Base-by-base conservation (phyloP, 495 filamentous ascomycete genomes). In the Symbiotaphrina buchneri region DNA sequence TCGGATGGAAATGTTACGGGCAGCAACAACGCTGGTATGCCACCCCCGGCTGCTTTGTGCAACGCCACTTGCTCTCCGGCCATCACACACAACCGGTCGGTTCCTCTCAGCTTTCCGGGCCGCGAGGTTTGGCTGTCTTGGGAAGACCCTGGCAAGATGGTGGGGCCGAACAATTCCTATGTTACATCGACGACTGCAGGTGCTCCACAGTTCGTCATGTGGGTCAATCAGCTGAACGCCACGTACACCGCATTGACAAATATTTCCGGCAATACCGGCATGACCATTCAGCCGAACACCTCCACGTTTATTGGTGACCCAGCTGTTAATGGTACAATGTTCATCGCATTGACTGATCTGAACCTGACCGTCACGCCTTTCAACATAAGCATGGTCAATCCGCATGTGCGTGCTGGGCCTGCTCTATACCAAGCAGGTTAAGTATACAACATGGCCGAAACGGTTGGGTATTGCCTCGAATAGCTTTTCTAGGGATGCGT, bases 81-180 rank as follows among this genome's bases (percentile, higher is more conserved):
- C 8, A 64, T 90, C 31, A 58, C 66, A 1, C 64, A 63, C 35
- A 80, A 79, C 54, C 60, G 71, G 17, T 58, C 58, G 11, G 53
- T 57, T 14, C 72, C 76, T 0, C 64, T 91, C 6, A 74, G 75
- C 0, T 81, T 72, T 46, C 65, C 82, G 0, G 83, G 83, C 7
- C 70, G 71, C 11, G 54, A 68, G 44, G 66, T 91, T 1, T 60
- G 59, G 33, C 53, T 93, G 18, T 27, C 55, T 25, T 93, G 79
- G 77, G 79, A 90, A 13, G 45, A 39, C 0, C 71, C 81, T 0
- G 83, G 81, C 1, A 46, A 62, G 36, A 35, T 51, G 2, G 65
- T 84, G 7, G 82, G 83, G 1, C 82, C 81, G 1, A 84, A 93
- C 44, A 74, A 74, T 45, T 71, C 60, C 41, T 91, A 91, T 42